Evolutionary conservation across 2,329 filamentous ascomycete genomes (phyloP), one percentile per base, ranked within the genome.

Genomic region (Colletotrichum brevisporum): DNA sequence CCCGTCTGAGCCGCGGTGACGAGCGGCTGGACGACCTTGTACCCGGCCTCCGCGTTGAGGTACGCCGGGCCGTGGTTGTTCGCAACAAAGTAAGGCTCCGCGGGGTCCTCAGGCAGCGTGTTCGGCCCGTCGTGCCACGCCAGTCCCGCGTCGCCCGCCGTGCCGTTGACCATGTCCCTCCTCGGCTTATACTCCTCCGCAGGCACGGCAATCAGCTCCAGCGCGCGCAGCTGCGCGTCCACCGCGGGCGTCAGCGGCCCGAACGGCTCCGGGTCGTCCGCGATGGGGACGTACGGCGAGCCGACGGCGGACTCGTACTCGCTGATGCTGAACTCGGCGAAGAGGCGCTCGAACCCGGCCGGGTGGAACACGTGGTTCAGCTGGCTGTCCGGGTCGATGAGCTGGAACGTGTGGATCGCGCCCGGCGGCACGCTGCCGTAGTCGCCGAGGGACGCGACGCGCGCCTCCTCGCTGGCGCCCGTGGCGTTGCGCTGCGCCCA

Each of bases 321-420:
- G 18, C 70, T 68, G 18, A 61, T 61, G 68, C 71, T 53, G 73
- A 81, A 83, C 18, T 52, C 65, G 3, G 74, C 70, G 72, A 84
- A 84, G 2, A 84, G 77, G 1, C 80, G 74, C 76, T 85, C 83
- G 56, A 85, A 85, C 16, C 82, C 83, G 36, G 83, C 83, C 3
- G 83, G 83, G 6, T 78, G 76, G 51, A 85, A 81, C 0, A 83
- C 76, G 5, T 83, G 83, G 2, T 81, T 77, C 72, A 85, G 77
- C 68, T 85, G 80, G 3, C 81, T 84, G 68, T 85, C 82, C 0
- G 82, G 82, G 58, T 85, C 83, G 12, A 83, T 71, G 12, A 84
- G 76, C 71, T 84, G 82, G 75, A 85, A 85, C 1, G 83, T 83
- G 66, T 85, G 84, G 0, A 80, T 84, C 0, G 82, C 84, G 62